Percentiles rank a stretch among this genome's conserved stretches.
These are phyloP conservation scores for Scytalidium lignicola DNA, from an alignment of 2,329 filamentous ascomycete species.

Conservation along the genomic window DNA sequence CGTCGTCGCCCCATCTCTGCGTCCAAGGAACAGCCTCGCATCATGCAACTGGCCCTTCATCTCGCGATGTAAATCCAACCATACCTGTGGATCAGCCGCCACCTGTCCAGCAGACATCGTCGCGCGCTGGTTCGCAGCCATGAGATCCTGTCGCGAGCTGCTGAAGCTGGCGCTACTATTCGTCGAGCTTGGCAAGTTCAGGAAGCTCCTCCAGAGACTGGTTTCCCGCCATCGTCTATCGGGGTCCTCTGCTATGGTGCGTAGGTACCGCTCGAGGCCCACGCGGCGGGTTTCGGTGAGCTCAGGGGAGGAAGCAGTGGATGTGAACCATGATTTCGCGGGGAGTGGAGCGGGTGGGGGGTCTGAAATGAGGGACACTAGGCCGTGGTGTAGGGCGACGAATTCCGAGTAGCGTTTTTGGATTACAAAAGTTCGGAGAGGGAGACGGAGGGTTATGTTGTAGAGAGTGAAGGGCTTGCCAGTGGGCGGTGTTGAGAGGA, in stretches of 20 bases:
- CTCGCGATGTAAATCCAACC: slow-evolving; percentile 72
- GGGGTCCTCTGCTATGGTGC: slow-evolving; percentile 65
- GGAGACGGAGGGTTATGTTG: slow-evolving; percentile 71
- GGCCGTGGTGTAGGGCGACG: slow-evolving; percentile 55
- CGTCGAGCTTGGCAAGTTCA: slow-evolving; percentile 56
- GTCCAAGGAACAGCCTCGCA: slow-evolving; percentile 59
- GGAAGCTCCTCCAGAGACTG: slow-evolving; percentile 65
- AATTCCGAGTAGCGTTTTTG: slow-evolving; percentile 85
- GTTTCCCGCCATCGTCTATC: slow-evolving; percentile 74
- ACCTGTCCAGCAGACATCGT: slow-evolving; percentile 16
- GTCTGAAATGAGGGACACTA: slow-evolving; percentile 54
- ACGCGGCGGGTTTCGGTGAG: slow-evolving; percentile 66
- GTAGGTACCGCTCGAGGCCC: slow-evolving; percentile 66
- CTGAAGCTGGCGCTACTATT: slow-evolving; percentile 29
- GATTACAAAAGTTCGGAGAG: slow-evolving; percentile 68
- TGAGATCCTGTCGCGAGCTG: slow-evolving; percentile 21
- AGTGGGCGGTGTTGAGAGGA: slow-evolving; percentile 43
- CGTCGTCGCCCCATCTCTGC: slow-evolving; percentile 56
- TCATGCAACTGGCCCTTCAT: slow-evolving; percentile 68
- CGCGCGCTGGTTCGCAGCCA: slow-evolving; percentile 21
- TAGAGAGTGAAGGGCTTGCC: slow-evolving; percentile 66
- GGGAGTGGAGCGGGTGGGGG: slow-evolving; percentile 66
- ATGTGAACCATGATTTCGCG: slow-evolving; percentile 71
- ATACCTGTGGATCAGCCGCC: slow-evolving; percentile 41
- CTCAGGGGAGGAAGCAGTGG: slow-evolving; percentile 63